Evolutionary conservation across 306 rosid species (phyloP), one percentile per base, ranked within the genome.

Genomic region (Dryas alaskensis): DNA sequence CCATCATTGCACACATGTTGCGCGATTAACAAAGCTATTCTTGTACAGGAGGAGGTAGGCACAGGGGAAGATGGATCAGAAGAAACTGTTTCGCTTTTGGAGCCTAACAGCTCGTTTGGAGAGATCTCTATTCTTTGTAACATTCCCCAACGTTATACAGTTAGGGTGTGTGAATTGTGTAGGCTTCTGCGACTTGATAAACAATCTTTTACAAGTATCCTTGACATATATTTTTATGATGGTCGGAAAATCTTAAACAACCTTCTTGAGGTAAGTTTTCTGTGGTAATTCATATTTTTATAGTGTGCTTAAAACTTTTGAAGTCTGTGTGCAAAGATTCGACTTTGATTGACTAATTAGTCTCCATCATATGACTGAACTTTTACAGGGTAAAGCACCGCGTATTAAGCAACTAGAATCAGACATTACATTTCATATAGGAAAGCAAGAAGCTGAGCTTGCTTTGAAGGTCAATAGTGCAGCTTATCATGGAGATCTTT

Each of bases 391-490:
- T 62, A 91, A 81, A 82, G 90, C 83, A 74, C 73, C 68, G 71
- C 88, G 90, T 65, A 80, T 91, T 6, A 94, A 90, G 85, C 92
- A 94, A 76, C 76, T 94, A 82, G 96, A 88, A 59, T 87, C 99
- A 7, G 99, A 94, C 82, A 92, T 94, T 81, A 80, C 93, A 65
- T 90, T 87, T 79, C 97, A 94, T 73, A 90, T 94, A 17, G 96
- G 92, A 65, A 94, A 88, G 82, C 96, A 87, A 86, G 99, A 94
- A 87, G 91, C 93, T 55, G 98, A 94, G 76, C 96, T 89, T 81
- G 85, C 98, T 81, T 86, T 92, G 81, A 94, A 94, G 85, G 93
- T 92, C 73, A 94, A 94, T 53, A 90, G 83, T 75, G 87, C 95
- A 9, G 92, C 97, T 74, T 81, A 83, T 76, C 65, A 90, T 48